Conservation (phyloP, 106 monocot species). For the Dioscorea dumetorum region DNA sequence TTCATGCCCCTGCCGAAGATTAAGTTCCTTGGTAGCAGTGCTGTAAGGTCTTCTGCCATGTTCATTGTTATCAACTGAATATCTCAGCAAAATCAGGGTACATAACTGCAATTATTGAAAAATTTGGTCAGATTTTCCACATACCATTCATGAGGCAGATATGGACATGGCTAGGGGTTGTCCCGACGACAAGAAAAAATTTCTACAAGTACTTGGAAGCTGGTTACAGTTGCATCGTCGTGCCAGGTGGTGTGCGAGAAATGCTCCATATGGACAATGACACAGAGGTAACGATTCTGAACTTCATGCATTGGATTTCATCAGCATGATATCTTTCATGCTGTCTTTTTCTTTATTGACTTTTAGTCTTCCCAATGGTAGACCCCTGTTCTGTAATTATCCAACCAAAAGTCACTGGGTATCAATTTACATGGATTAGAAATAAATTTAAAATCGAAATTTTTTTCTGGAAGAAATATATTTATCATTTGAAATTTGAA, state of each 20-base stretch:
- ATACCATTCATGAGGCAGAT: constrained; percentile 35
- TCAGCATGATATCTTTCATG: too few relatives aligned
- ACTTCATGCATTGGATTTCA: too few relatives aligned
- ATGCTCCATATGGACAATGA: constrained; percentile 32
- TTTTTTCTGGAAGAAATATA: too few relatives aligned
- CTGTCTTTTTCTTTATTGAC: too few relatives aligned
- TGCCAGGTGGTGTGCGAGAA: constrained; percentile 39
- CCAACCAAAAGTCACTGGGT: too few relatives aligned
- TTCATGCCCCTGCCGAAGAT: constrained; percentile 86
- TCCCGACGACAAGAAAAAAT: constrained; percentile 25
- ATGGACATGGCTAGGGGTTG: constrained; percentile 39
- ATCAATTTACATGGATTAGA: too few relatives aligned
- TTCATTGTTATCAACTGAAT: background rate
- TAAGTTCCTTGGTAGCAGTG: constrained; percentile 89
- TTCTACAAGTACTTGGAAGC: constrained; percentile 25
- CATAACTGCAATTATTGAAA: background rate
- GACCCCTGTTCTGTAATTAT: too few relatives aligned
- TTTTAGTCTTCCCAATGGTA: too few relatives aligned
- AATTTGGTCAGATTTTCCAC: constrained; percentile 21
- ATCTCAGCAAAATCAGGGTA: background rate
- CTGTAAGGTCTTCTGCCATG: constrained; percentile 40
- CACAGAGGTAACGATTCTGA: constrained; percentile 20
- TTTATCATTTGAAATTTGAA: too few relatives aligned
- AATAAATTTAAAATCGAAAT: too few relatives aligned
- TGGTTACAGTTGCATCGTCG: constrained; percentile 34